Conservation (phyloP, 768 basidiomycete genomes). For the Tephrocybe sp. region DNA sequence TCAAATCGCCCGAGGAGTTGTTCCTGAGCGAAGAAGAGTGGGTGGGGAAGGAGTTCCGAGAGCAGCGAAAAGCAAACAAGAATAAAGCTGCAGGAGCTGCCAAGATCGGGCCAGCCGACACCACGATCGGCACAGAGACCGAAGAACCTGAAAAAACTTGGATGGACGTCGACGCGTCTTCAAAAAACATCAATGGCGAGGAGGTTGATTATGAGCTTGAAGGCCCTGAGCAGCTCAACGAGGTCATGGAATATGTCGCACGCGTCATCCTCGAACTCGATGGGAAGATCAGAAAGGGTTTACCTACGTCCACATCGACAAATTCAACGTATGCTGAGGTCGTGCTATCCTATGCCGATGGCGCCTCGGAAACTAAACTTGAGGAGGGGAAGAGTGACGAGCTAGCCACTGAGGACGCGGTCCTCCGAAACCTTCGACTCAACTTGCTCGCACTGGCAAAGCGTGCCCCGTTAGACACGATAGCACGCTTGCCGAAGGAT, state of each 20-base stretch:
- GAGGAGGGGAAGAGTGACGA: not conserved
- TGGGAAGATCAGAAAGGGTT: constrained; percentile 21
- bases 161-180: constrained; percentile 29
- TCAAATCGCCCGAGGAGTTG: constrained; percentile 45
- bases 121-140: constrained; percentile 17
- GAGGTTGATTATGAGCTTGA: constrained; percentile 31
- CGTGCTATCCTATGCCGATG: constrained; percentile 1
- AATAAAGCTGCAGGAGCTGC: constrained; percentile 13
- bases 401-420: constrained; percentile 40
- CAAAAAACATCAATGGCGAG: constrained; percentile 15
- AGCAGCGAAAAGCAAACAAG: constrained; percentile 22
- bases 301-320: constrained; percentile 4
- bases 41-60: constrained; percentile 42
- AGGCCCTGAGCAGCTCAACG: constrained; percentile 47
- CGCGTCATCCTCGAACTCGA: constrained; percentile 47
- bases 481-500: constrained; percentile 60
- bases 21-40: constrained; percentile 51
- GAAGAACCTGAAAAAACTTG: constrained; percentile 33
- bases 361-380: too few species aligned
- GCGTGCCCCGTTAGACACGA: constrained; percentile 70
- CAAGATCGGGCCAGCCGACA: not conserved
- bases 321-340: constrained; percentile 2
- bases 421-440: constrained; percentile 57
- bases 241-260: constrained; percentile 58
- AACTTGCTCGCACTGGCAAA: constrained; percentile 78